phyloP scores from a whole-genome alignment of 768 basidiomycete species.

The Suillus spraguei region DNA sequence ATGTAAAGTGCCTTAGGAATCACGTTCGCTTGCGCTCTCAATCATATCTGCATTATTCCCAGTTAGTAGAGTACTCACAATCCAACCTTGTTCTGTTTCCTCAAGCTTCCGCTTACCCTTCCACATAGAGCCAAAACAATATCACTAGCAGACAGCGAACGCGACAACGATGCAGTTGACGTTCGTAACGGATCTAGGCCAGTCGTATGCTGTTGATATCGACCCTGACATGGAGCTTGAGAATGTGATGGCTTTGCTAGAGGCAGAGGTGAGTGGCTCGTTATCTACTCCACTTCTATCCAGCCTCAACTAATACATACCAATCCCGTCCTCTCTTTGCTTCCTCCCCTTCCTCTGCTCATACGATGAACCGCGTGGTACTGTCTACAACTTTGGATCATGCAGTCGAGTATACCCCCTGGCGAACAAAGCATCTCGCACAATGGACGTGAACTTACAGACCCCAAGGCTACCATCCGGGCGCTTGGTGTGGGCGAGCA shows the following conservation, averaged over 20 bases:
- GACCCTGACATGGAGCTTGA: conserved; percentile 90
- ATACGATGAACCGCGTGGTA: neutral
- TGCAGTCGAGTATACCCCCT: conserved; percentile 73
- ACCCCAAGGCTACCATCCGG: conserved; percentile 68
- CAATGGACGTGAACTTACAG: conserved; percentile 64
- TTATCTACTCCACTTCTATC: neutral
- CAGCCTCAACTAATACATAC: conserved; percentile 11
- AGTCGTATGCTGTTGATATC: conserved; percentile 74
- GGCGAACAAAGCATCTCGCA: conserved; percentile 74
- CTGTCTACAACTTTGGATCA: neutral
- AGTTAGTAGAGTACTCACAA: neutral
- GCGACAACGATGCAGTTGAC: conserved; percentile 62
- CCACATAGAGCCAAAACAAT: neutral
- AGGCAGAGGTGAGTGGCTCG: conserved; percentile 79
- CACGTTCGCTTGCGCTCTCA: neutral
- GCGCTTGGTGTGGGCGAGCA: conserved; percentile 61
- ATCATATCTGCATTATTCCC: neutral
- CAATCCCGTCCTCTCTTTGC: neutral
- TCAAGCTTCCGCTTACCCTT: neutral
- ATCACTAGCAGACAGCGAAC: neutral
- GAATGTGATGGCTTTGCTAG: conserved; percentile 91
- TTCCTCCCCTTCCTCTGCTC: neutral
- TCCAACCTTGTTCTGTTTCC: neutral
- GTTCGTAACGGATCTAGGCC: conserved; percentile 68
- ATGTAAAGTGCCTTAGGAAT: neutral